These are phyloP conservation scores for Dryadomyces quercus-mongolicae DNA, from an alignment of 2,329 filamentous ascomycete species.

Conservation along the genomic window DNA sequence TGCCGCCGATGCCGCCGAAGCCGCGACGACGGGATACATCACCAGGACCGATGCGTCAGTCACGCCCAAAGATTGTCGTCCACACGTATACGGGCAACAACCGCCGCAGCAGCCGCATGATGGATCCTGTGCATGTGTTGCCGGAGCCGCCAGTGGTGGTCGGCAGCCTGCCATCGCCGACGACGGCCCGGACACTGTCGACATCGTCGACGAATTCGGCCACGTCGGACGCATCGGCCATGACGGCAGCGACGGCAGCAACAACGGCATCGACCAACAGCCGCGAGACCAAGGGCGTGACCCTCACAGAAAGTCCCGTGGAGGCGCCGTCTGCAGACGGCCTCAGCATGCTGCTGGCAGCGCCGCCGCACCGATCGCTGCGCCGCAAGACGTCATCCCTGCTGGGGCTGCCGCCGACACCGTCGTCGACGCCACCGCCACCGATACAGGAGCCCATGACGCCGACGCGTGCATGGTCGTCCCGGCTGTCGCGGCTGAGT, in stretches of 20 bases:
- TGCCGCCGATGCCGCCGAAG: not conserved
- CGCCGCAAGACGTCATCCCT: not conserved
- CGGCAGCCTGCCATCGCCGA: not conserved
- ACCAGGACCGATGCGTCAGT: no score
- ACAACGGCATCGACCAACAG: not conserved
- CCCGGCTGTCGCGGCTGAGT: not conserved
- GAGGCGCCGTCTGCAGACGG: not conserved
- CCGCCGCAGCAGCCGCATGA: not conserved
- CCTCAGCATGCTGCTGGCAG: not conserved
- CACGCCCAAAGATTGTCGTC: no score
- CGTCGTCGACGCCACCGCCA: not conserved
- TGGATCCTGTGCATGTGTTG: not conserved
- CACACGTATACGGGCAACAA: not conserved
- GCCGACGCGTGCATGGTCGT: not conserved
- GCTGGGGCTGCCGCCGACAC: not conserved
- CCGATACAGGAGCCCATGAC: not conserved
- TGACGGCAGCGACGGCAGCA: not conserved
- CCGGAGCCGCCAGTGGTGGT: not conserved
- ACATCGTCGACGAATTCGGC: conserved; percentile 14
- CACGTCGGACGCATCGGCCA: conserved; percentile 4
- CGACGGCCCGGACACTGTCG: conserved; percentile 13
- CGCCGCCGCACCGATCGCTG: not conserved
- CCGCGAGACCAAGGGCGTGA: not conserved
- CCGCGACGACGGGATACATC: not conserved
- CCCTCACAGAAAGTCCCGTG: not conserved